phyloP scores from a whole-genome alignment of 768 basidiomycete genomes.

The Pluteus cervinus region DNA sequence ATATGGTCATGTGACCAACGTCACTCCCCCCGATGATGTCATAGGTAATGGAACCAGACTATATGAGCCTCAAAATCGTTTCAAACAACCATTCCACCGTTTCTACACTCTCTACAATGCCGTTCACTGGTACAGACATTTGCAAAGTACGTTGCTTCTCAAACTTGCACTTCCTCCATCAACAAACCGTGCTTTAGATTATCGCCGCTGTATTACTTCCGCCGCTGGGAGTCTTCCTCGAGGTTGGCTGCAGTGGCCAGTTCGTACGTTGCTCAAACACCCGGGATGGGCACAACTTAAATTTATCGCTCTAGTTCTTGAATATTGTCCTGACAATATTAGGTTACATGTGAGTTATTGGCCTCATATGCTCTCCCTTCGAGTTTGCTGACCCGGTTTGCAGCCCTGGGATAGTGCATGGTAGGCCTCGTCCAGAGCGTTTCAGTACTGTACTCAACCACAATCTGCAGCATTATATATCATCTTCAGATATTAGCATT shows the following conservation, averaged over 20 bases:
- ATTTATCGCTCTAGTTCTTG: conserved; percentile 53
- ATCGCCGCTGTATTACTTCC: conserved; percentile 66
- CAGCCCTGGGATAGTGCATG: conserved; percentile 78
- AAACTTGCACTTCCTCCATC: not conserved
- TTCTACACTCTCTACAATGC: conserved; percentile 33
- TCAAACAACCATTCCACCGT: no score
- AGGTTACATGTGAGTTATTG: conserved; percentile 63
- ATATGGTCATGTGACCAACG: conserved; percentile 11
- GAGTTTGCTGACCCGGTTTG: conserved; percentile 9
- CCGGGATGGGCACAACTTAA: no score
- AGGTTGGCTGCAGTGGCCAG: conserved; percentile 78
- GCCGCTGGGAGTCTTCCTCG: conserved; percentile 84
- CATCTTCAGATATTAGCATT: conserved; percentile 63
- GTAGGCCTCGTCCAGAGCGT: conserved; percentile 17
- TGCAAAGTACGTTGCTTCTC: conserved; percentile 52
- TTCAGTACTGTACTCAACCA: conserved; percentile 9
- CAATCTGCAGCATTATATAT: conserved; percentile 64
- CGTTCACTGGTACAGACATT: conserved; percentile 68
- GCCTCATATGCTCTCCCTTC: not conserved
- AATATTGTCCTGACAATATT: conserved; percentile 77
- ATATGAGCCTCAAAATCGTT: no score
- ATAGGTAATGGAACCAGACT: no score
- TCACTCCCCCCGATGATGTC: conserved; percentile 11
- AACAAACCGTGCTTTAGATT: conserved; percentile 29
- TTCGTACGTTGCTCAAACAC: conserved; percentile 39